phyloP scores from a whole-genome alignment of 176 grass and related monocot species.

The Cymbopogon citratus region DNA sequence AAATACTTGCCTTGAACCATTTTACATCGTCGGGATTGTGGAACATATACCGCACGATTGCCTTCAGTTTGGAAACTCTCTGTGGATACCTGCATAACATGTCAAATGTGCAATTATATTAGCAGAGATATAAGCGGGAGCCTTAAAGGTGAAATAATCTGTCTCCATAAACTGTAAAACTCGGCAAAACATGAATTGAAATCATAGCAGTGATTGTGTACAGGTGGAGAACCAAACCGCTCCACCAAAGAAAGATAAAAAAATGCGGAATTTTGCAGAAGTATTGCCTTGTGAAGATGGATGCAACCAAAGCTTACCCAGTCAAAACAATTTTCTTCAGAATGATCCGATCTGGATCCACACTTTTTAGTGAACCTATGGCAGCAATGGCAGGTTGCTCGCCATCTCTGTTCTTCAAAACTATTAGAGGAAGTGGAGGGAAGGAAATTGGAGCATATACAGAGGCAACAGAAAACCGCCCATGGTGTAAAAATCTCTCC shows the following conservation, averaged over 20 bases:
- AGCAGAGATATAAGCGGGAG: slow-evolving; percentile 8
- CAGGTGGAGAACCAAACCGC: not conserved
- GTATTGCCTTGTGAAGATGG: not conserved
- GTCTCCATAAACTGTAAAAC: not conserved
- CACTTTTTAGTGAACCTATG: slow-evolving; percentile 72
- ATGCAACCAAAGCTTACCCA: slow-evolving; percentile 52
- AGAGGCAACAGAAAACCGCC: slow-evolving; percentile 82
- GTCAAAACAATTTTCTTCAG: slow-evolving; percentile 95
- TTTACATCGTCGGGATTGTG: slow-evolving; percentile 78
- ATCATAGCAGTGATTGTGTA: not conserved
- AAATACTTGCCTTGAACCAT: slow-evolving; percentile 90
- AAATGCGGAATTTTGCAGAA: not conserved
- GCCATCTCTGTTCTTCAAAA: slow-evolving; percentile 66
- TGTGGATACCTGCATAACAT: slow-evolving; percentile 66
- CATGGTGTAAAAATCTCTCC: slow-evolving; percentile 94
- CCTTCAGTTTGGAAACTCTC: slow-evolving; percentile 89
- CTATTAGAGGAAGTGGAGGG: slow-evolving; percentile 63
- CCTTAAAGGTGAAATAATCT: not conserved
- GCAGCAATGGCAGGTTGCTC: slow-evolving; percentile 64
- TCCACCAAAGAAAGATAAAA: not conserved
- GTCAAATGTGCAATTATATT: not conserved
- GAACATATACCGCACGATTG: slow-evolving; percentile 91
- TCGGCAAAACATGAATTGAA: not conserved
- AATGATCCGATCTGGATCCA: slow-evolving; percentile 78
- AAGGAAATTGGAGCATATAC: slow-evolving; percentile 87